Conservation (phyloP, 1,139 yeast species). For the Lodderomyces metapsilosis region DNA sequence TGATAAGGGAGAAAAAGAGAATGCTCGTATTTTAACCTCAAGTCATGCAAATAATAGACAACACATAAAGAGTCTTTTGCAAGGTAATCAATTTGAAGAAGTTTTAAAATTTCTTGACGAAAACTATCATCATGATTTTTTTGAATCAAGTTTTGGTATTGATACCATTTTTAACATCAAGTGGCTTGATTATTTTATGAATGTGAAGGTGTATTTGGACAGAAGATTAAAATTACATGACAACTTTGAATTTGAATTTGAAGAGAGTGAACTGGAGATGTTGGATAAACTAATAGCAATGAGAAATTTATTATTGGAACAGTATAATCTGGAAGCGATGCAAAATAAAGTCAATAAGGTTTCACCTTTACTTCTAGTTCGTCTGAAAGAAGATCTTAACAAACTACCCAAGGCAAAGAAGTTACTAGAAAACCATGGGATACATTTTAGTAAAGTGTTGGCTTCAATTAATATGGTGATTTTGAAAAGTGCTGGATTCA, state of each 20-base stretch:
- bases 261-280: slow-evolving; percentile 15
- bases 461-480: slow-evolving; percentile 30
- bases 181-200: slow-evolving; percentile 47
- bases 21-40: background rate
- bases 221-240: slow-evolving; percentile 16
- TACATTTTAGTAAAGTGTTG: slow-evolving; percentile 14
- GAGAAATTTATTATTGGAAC: slow-evolving; percentile 47
- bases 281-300: slow-evolving; percentile 27
- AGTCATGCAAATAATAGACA: slow-evolving; percentile 49
- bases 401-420: slow-evolving; percentile 25
- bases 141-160: slow-evolving; percentile 18
- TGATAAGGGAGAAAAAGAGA: background rate
- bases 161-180: slow-evolving; percentile 54
- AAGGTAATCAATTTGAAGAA: slow-evolving; percentile 47
- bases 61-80: slow-evolving; percentile 44
- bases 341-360: slow-evolving; percentile 23
- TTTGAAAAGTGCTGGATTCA: slow-evolving; percentile 27
- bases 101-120: slow-evolving; percentile 43
- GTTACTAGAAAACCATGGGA: slow-evolving; percentile 12
- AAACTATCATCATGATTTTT: slow-evolving; percentile 47
- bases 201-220: slow-evolving; percentile 24
- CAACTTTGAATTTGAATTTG: slow-evolving; percentile 17
- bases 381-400: slow-evolving; percentile 20
- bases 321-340: slow-evolving; percentile 15
- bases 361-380: slow-evolving; percentile 30